Evolutionary conservation across 768 basidiomycete genomes (phyloP).

Genomic region (Suillus americanus): DNA sequence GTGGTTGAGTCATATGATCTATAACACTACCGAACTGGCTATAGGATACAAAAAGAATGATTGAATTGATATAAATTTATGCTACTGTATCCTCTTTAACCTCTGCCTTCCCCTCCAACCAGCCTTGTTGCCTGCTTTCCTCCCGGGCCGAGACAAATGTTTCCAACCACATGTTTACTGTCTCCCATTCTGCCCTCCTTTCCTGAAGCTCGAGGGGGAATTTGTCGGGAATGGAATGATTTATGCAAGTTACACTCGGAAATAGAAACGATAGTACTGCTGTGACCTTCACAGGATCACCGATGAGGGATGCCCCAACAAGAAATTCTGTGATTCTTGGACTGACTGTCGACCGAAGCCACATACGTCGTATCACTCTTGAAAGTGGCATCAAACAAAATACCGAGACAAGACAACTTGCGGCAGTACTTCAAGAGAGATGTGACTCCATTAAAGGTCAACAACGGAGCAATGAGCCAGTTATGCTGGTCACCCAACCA

Average conservation of each 20-base stretch:
- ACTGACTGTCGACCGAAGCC: background rate
- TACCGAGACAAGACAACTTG: background rate
- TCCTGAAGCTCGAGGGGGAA: background rate
- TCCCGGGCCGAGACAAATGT: background rate
- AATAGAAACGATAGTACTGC: background rate
- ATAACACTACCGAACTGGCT: no score
- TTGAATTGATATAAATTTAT: background rate
- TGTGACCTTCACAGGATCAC: background rate
- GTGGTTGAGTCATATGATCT: background rate
- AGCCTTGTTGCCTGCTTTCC: background rate
- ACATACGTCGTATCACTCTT: background rate
- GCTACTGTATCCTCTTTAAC: background rate
- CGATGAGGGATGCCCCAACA: background rate
- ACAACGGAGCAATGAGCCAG: background rate
- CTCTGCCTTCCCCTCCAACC: background rate
- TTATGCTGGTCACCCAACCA: background rate
- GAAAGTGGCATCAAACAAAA: background rate
- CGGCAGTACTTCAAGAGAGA: background rate
- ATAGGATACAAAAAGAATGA: background rate
- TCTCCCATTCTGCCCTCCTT: background rate
- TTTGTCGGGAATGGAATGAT: background rate
- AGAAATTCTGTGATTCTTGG: background rate
- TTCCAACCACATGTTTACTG: background rate
- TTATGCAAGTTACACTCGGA: background rate
- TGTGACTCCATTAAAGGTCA: background rate